Percentiles rank a stretch among this genome's conserved stretches.
These are phyloP conservation scores for Cryphonectria radicalis DNA, from an alignment of 2,329 filamentous ascomycete genomes.

Conservation along the genomic window DNA sequence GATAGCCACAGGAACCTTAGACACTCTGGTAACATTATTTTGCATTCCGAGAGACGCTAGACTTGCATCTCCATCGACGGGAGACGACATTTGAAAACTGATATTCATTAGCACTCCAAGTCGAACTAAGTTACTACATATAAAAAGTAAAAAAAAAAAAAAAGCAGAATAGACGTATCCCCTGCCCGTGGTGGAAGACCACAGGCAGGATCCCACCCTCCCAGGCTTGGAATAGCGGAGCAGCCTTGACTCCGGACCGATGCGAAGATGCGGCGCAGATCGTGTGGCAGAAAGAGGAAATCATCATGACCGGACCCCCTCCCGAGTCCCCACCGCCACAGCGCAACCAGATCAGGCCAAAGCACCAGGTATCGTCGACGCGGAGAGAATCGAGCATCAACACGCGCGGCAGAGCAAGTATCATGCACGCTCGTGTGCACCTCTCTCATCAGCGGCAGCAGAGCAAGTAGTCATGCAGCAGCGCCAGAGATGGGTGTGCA, in stretches of 20 bases:
- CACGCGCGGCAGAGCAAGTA: conserved; percentile 17
- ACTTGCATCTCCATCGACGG: conserved; percentile 14
- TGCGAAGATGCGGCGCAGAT: conserved; percentile 8
- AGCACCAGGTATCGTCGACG: conserved; percentile 26
- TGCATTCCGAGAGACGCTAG: conserved; percentile 19
- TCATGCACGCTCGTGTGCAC: conserved; percentile 12
- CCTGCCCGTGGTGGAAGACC: conserved; percentile 8
- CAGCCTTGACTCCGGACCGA: conserved; percentile 28
- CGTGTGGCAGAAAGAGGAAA: conserved; percentile 1
- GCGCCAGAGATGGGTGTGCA: background rate
- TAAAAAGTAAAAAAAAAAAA: background rate
- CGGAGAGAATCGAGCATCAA: conserved; percentile 1
- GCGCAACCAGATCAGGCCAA: conserved; percentile 23
- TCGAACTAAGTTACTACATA: background rate
- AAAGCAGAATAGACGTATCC: conserved; percentile 20
- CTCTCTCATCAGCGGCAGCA: conserved; percentile 13
- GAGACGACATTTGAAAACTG: conserved; percentile 22
- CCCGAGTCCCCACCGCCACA: conserved; percentile 27
- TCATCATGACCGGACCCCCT: background rate
- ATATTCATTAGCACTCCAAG: conserved; percentile 13
- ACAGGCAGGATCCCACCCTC: conserved; percentile 28
- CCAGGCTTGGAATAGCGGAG: conserved; percentile 28
- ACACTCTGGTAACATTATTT: conserved; percentile 8
- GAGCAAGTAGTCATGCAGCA: conserved; percentile 28
- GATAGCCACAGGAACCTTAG: conserved; percentile 18